Evolutionary conservation across 1,284 basidiomycete species (phyloP).

Genomic region (Mrakiaceae sp.): DNA sequence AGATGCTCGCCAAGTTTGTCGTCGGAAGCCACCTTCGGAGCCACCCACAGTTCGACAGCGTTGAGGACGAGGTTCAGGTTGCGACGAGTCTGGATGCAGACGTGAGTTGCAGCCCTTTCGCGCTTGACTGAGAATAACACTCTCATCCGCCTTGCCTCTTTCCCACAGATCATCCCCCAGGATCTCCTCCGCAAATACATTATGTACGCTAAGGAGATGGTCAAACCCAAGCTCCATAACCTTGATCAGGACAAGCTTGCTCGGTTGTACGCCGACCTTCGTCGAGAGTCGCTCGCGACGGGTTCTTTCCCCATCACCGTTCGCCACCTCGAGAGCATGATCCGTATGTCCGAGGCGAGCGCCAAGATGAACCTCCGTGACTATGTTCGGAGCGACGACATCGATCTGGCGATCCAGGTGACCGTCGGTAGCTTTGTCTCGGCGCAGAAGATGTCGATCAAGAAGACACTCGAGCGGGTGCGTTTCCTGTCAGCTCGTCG

Average conservation of each 20-base stretch:
- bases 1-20: constrained; percentile 91
- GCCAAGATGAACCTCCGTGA: constrained; percentile 98
- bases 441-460: constrained; percentile 96
- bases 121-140: not conserved
- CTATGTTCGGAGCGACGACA: constrained; percentile 90
- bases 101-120: constrained; percentile 42
- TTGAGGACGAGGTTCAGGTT: constrained; percentile 74
- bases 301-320: constrained; percentile 98
- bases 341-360: constrained; percentile 95
- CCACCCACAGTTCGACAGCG: constrained; percentile 83
- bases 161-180: constrained; percentile 77
- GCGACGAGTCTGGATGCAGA: constrained; percentile 82
- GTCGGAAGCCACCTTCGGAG: constrained; percentile 90
- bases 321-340: constrained; percentile 96
- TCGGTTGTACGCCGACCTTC: constrained; percentile 89
- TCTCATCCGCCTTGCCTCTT: not conserved
- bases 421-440: constrained; percentile 89
- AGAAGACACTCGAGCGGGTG: constrained; percentile 90
- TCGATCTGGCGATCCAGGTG: constrained; percentile 93
- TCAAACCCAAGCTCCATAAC: constrained; percentile 83
- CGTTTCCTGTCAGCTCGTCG: constrained; percentile 27
- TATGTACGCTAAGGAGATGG: constrained; percentile 92
- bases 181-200: constrained; percentile 97
- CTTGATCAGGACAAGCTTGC: constrained; percentile 93
- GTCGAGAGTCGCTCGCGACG: constrained; percentile 89